These are phyloP conservation scores for Talaromyces sp. DNA, from an alignment of 2,329 filamentous ascomycete species.

Conservation along the genomic window DNA sequence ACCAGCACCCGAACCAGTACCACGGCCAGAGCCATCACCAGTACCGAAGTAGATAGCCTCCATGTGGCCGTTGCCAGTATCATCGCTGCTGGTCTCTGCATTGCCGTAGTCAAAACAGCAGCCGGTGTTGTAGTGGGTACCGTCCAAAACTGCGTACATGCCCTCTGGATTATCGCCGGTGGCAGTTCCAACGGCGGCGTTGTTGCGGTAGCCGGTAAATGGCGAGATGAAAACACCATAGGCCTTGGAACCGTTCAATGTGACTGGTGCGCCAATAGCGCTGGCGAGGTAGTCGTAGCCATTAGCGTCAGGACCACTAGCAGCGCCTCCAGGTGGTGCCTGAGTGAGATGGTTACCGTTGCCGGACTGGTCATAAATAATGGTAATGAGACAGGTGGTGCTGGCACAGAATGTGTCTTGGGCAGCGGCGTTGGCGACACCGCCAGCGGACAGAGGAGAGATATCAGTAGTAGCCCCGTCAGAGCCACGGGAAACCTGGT, in stretches of 20 bases:
- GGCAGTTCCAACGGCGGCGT: neutral
- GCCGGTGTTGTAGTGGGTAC: conserved; percentile 13
- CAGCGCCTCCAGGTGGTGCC: conserved; percentile 12
- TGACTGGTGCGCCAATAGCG: conserved; percentile 12
- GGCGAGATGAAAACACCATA: conserved; percentile 15
- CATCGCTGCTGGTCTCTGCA: conserved; percentile 4
- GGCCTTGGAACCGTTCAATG: conserved; percentile 13
- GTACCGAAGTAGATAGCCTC: conserved; percentile 18
- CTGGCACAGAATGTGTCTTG: conserved; percentile 14
- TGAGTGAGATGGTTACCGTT: conserved; percentile 13
- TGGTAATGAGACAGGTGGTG: conserved; percentile 14
- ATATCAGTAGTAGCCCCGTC: conserved; percentile 12
- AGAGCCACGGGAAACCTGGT: conserved; percentile 14
- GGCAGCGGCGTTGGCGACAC: conserved; percentile 9
- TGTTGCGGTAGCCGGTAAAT: conserved; percentile 14
- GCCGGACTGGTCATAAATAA: conserved; percentile 15
- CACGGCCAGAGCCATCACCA: conserved; percentile 13
- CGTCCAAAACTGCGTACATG: conserved; percentile 15
- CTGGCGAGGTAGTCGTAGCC: conserved; percentile 16
- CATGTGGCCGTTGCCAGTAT: conserved; percentile 17
- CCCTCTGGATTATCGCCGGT: conserved; percentile 13
- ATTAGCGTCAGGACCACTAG: conserved; percentile 4
- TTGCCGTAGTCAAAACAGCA: conserved; percentile 16
- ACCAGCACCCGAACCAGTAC: conserved; percentile 13
- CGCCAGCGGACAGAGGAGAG: conserved; percentile 4